Evolutionary conservation across 805 yeast species (phyloP), one percentile per base, ranked within the genome.

Genomic region (Hanseniaspora lindneri): DNA sequence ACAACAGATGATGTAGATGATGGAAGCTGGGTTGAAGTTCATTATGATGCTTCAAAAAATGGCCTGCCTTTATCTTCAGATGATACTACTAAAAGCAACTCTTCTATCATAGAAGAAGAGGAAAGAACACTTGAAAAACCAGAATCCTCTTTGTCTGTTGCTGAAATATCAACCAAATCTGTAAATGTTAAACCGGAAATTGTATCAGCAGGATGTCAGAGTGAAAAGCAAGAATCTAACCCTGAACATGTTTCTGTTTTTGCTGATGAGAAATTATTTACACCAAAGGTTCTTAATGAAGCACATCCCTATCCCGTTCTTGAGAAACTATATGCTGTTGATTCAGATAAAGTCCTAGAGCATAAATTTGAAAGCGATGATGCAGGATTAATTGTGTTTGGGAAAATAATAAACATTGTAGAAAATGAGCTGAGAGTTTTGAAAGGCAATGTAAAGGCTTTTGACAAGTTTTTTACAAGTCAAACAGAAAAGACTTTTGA

Each of bases 361-460:
- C 24, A 44, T 11, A 52, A 58, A 13, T 47, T 35, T 8, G 50
- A 55, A 17, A 35, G 19, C 3, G 16, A 30, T 4, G 39, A 39
- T 24, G 39, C 16, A 10, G 41, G 41, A 1, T 33, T 39, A 4
- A 24, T 34, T 14, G 33, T 46, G 6, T 49, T 36, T 39, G 25
- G 33, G 6, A 42, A 49, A 19, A 37, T 49, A 21, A 37, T 49
- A 5, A 44, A 49, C 21, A 17, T 49, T 7, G 56, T 63, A 3
- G 57, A 58, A 5, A 66, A 68, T 5, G 71, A 67, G 46, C 43
- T 69, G 5, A 40, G 52, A 16, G 63, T 63, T 1, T 39, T 69
- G 16, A 55, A 53, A n/a, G 59, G 56, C 39, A 69, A 68, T 48
- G 44, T 60, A 20, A 23, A 48, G 2, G 60, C 55, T 9, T 36